Base-by-base conservation (phyloP, 1,284 basidiomycete species). In the Ustilago shanxiensis region DNA sequence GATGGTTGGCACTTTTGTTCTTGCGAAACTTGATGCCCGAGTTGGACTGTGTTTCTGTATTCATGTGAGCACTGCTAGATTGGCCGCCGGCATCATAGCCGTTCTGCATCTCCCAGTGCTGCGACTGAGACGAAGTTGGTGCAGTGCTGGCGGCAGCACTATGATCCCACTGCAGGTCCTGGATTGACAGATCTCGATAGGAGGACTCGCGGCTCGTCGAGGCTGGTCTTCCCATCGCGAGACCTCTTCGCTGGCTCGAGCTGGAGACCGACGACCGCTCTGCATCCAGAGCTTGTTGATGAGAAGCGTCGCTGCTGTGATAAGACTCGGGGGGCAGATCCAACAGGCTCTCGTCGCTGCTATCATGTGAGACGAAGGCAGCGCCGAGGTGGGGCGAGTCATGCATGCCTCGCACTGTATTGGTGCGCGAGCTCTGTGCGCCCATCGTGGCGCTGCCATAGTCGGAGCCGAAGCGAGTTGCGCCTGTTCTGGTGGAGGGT, bases 311-410 rank as follows among this genome's bases (percentile, higher is more conserved):
- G 65, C 74, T 77, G 66, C 74, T 72, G 39, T 77, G 74, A 14
- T 61, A 60, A 9, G 74, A 77, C 50, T 72, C 74, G 11, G 74
- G 74, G 7, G 74, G 74, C 4, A 77, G 69, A 20, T 77, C 74
- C 4, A 77, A 26, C 55, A 77, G 44, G 53, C 69, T 72, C 20
- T 77, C 74, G 33, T 77, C 66, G 49, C 74, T 77, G 59, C 69
- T 67, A 50, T 77, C 74, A 26, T 62, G 61, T 3, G 63, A 66
- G 13, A 57, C 57, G 6, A 66, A 67, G 13, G 60, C 61, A 20
- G 69, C 52, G 4, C 61, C 69, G 7, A 77, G 69, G 8, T 58
- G 69, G 8, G 74, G 69, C n/a, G 69, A 72, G 47, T 68, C 68
- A 45, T 62, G 53, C 35, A 41, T 49, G 49, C 67, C 75, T 45